Evolutionary conservation across 2,329 filamentous ascomycete species (phyloP), one percentile per base, ranked within the genome.

Genomic region (Hortaea werneckii): DNA sequence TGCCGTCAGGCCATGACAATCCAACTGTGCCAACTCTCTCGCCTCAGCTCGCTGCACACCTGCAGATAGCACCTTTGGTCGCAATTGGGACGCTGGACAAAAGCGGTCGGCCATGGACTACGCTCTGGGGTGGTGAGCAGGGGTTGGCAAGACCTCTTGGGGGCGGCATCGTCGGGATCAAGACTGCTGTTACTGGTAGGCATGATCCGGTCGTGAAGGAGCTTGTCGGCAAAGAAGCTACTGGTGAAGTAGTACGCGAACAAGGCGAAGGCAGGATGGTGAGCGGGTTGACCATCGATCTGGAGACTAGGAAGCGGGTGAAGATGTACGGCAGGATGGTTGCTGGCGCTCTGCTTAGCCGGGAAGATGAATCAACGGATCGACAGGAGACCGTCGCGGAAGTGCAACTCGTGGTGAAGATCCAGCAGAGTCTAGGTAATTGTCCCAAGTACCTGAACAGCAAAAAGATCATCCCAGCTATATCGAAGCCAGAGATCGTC

Each of bases 391-490:
- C 63, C 44, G 57, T 60, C 4, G 47, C 48, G 0, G 64, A 72
- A 47, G 63, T 76, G 1, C 77, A 82, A 54, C 66, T 90, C 32
- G 79, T 83, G 10, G 70, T 87, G 39, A 75, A 76, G 37, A 79
- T 94, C 46, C 75, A 83, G 29, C 82, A 85, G 63, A 84, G 79
- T 53, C 58, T 94, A 6, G 78, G 85, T 0, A 94, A 92, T 56
- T 94, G 87, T 56, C 87, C 87, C 1, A 94, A 94, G 64, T 94
- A 94, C 56, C 61, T 94, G 30, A 92, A 90, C 63, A 79, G 78
- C 57, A 88, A 85, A 60, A 67, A 69, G 1, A 78, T 94, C 35
- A 59, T 65, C 2, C 72, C 75, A 5, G 73, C 76, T 39, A 50
- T 70, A 0, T 74, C 83, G 2, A 60, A 69, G 10, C 77, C 84